Evolutionary conservation across 257 asterid genomes (phyloP).

Genomic region (Haberlea rhodopensis): DNA sequence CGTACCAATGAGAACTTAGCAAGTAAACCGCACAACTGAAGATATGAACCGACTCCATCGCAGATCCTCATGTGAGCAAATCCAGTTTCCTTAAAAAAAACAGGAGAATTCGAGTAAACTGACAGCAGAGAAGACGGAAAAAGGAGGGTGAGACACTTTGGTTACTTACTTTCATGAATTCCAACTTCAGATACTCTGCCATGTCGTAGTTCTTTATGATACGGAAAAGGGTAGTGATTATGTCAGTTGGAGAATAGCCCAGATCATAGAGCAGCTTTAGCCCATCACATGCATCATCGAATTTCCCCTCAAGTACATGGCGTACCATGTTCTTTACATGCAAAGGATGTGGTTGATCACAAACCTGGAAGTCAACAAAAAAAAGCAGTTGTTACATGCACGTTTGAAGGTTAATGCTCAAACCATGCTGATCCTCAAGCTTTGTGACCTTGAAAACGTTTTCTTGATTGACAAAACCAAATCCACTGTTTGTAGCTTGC

Average conservation of each 20-base stretch:
- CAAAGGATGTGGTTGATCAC: conserved; percentile 98
- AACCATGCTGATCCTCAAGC: conserved; percentile 24
- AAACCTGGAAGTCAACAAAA: conserved; percentile 50
- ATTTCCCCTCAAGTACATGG: conserved; percentile 81
- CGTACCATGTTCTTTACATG: conserved; percentile 92
- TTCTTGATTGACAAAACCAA: conserved; percentile 93
- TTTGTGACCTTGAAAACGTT: conserved; percentile 87
- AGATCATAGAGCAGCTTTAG: conserved; percentile 86
- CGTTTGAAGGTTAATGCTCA: conserved; percentile 10
- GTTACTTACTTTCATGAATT: conserved; percentile 97
- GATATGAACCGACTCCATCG: conserved; percentile 96
- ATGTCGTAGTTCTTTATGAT: conserved; percentile 62
- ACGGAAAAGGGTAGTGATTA: conserved; percentile 93
- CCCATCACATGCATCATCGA: conserved; percentile 88
- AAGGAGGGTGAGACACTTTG: no score
- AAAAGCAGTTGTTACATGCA: conserved; percentile 19
- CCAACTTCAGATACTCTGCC: conserved; percentile 91
- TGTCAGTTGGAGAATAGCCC: conserved; percentile 98
- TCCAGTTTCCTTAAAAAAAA: conserved; percentile 72
- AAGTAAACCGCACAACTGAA: conserved; percentile 85
- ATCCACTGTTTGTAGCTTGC: conserved; percentile 98
- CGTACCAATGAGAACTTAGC: conserved; percentile 72
- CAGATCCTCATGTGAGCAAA: conserved; percentile 97
- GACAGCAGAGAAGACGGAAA: not conserved
- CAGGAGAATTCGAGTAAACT: conserved; percentile 9